A percentile compares a stretch with the other conserved stretches of the same genome.
phyloP scores from a whole-genome alignment of 2,329 filamentous ascomycete genomes.

The Thelonectria blattea region DNA sequence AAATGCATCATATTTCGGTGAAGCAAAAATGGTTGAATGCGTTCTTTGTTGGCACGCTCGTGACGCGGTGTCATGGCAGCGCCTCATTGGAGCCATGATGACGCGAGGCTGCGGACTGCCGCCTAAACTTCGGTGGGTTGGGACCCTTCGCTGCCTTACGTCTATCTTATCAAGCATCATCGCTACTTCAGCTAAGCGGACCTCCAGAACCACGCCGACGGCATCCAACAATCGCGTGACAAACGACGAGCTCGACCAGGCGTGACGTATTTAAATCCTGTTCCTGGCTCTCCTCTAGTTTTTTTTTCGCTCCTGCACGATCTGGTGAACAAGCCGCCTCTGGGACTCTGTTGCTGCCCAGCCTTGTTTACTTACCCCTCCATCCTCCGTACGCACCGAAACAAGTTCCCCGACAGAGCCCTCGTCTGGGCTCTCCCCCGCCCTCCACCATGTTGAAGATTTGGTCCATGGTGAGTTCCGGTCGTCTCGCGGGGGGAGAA shows the following conservation, averaged over 20 bases:
- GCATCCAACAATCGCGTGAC: constrained; percentile 20
- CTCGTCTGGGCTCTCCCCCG: constrained; percentile 29
- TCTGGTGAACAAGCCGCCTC: not conserved
- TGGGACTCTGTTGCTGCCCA: not conserved
- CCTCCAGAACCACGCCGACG: constrained; percentile 27
- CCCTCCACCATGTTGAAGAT: constrained; percentile 88
- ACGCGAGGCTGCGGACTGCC: constrained; percentile 22
- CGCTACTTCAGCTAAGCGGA: constrained; percentile 33
- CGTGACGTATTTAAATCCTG: not conserved
- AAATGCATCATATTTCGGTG: not conserved
- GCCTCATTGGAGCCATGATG: constrained; percentile 14
- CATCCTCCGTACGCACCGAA: constrained; percentile 10
- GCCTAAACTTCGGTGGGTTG: constrained; percentile 35
- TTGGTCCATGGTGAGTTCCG: constrained; percentile 92
- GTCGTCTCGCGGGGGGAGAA: constrained; percentile 4
- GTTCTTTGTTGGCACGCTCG: not conserved
- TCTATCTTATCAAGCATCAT: constrained; percentile 42
- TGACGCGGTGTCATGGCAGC: not conserved
- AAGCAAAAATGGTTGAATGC: not conserved
- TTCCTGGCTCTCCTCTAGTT: not conserved
- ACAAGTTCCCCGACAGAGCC: constrained; percentile 29
- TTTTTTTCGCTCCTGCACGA: not conserved
- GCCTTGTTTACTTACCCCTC: constrained; percentile 5
- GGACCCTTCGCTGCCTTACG: constrained; percentile 35
- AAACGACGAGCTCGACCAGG: constrained; percentile 4